phyloP scores from a whole-genome alignment of 78 protist genomes.

The Monosiga brevicollis region DNA sequence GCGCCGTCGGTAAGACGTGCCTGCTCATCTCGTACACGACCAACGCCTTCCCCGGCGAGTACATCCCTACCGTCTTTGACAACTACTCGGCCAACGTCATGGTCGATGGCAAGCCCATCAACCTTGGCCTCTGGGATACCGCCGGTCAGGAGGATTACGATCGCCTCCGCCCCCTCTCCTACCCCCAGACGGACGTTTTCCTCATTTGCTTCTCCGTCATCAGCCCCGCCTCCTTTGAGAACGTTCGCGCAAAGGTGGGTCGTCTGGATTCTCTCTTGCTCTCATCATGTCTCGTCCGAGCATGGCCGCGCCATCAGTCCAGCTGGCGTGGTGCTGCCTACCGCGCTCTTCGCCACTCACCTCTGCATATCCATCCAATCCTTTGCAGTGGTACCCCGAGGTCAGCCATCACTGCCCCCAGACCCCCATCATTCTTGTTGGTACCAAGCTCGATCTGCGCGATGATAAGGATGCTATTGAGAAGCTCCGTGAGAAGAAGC shows the following conservation, averaged over 20 bases:
- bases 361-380: not conserved
- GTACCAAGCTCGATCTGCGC: conserved; percentile 42
- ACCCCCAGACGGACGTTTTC: conserved; percentile 84
- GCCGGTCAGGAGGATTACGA: conserved; percentile 98
- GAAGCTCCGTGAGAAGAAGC: conserved; percentile 11
- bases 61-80: conserved; percentile 68
- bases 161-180: conserved; percentile 88
- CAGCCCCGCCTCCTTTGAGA: conserved; percentile 58
- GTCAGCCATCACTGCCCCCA: conserved; percentile 33
- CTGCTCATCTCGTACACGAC: conserved; percentile 74
- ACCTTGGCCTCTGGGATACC: conserved; percentile 90
- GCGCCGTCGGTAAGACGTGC: conserved; percentile 83
- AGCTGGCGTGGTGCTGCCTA: not conserved
- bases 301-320: not conserved
- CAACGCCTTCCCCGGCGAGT: conserved; percentile 82
- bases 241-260: conserved; percentile 39
- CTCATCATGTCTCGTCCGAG: not conserved
- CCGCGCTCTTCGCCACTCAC: not conserved
- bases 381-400: conserved; percentile 31
- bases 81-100: conserved; percentile 78
- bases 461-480: conserved; percentile 15
- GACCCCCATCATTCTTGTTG: conserved; percentile 29
- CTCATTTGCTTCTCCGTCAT: conserved; percentile 65
- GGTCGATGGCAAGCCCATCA: conserved; percentile 73
- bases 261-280: not conserved